phyloP scores from a whole-genome alignment of 305 asterid species.

The Plantago coronopus region DNA sequence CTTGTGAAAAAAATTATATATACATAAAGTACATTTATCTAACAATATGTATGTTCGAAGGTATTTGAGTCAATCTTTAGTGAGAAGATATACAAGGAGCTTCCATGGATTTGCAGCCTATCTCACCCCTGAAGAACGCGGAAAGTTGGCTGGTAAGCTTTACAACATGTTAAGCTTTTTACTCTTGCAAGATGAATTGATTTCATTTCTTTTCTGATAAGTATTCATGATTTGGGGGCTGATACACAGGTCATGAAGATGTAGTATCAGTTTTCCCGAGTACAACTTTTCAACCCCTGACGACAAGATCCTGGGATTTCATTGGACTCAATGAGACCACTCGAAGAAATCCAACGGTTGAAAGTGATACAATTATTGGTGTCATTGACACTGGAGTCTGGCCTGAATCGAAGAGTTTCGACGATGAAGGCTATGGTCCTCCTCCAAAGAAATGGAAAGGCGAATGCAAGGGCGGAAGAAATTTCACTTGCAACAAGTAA shows the following conservation, averaged over 20 bases:
- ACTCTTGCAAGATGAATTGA: too few relatives aligned
- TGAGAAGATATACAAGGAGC: slow-evolving; percentile 5
- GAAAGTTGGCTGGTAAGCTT: background rate
- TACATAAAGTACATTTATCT: background rate
- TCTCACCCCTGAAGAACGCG: slow-evolving; percentile 1
- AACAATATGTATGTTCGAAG: background rate
- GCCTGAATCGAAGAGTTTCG: slow-evolving; percentile 40
- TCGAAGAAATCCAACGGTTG: slow-evolving; percentile 17
- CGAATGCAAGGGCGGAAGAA: slow-evolving; percentile 33
- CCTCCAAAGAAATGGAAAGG: slow-evolving; percentile 52
- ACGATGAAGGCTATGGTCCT: slow-evolving; percentile 31
- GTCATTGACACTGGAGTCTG: slow-evolving; percentile 38
- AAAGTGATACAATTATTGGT: slow-evolving; percentile 32
- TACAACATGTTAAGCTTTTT: too few relatives aligned
- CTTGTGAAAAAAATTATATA: too few relatives aligned
- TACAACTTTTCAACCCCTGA: slow-evolving; percentile 30
- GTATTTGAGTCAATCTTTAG: background rate
- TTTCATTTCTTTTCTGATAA: background rate
- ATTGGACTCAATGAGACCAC: slow-evolving; percentile 15
- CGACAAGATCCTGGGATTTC: slow-evolving; percentile 46
- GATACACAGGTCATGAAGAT: slow-evolving; percentile 37
- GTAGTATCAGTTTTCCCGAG: slow-evolving; percentile 40
- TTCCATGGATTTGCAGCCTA: slow-evolving; percentile 3
- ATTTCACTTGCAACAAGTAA: slow-evolving; percentile 43
- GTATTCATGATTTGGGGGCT: slow-evolving; percentile 45